Base-by-base conservation (phyloP, 1,284 basidiomycete genomes). In the Boletellus sp. region DNA sequence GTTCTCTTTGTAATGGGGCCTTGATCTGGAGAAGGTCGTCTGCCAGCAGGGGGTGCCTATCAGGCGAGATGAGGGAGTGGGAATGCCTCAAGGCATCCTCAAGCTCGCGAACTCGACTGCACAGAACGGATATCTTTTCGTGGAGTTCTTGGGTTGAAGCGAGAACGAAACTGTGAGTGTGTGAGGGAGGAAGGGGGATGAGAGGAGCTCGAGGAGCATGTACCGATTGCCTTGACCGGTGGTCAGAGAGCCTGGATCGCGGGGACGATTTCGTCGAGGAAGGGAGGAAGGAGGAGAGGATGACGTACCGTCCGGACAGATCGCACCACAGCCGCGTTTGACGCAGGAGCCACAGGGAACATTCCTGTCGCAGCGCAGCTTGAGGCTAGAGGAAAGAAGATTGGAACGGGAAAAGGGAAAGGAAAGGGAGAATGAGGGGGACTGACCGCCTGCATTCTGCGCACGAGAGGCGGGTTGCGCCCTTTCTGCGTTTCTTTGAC, bases 141-240 rank as follows among this genome's bases (percentile, higher is more conserved):
- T 91, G 89, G 0, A 91, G 74, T 59, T 91, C 88, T 66, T 88
- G 84, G 0, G 88, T 91, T 0, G 86, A 87, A 0, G 89, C 88
- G 38, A 91, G 78, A 2, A 89, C 86, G 60, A 89, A 89, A n/a
- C 86, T 86, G 58, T 7, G 49, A 45, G 51, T 35, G 3, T 15
- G 46, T 62, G 39, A 56, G 52, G 49, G 47, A 12, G 52, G 49
- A 46, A 12, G 13, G 30, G 13, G 18, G 22, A 28, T 24, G n/a
- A 21, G 15, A 44, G 26, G 43, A 41, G 45, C 8, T 18, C 24
- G 28, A 43, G 42, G 36, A 44, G 45, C 44, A 64, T 69, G 48
- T 60, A 87, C 86, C 87, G 80, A 75, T 89, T 89, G 26, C 87
- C 87, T 67, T 87, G 84, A 8, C 86, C 86, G 38, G 86, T 89